Percentiles rank a stretch among this genome's conserved stretches.
phyloP scores from a whole-genome alignment of 2,329 filamentous ascomycete species.

The Rutstroemia sp. region DNA sequence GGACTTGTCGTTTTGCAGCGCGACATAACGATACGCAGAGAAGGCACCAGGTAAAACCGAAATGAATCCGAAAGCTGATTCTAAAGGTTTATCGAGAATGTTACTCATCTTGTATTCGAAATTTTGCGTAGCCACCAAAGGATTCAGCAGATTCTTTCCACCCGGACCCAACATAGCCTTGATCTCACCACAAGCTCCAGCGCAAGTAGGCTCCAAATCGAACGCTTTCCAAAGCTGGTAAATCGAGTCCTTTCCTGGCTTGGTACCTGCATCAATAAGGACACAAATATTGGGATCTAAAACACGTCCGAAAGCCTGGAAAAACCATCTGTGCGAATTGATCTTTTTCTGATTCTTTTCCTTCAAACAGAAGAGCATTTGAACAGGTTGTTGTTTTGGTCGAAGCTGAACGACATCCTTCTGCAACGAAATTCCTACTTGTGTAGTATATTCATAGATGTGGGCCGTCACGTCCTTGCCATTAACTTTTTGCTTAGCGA shows the following conservation, averaged over 20 bases:
- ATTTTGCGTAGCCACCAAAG: slow-evolving; percentile 92
- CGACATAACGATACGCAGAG: slow-evolving; percentile 92
- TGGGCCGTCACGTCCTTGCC: slow-evolving; percentile 91
- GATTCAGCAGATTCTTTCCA: slow-evolving; percentile 80
- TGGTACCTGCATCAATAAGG: slow-evolving; percentile 90
- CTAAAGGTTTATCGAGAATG: slow-evolving; percentile 93
- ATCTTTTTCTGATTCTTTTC: slow-evolving; percentile 97
- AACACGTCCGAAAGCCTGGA: slow-evolving; percentile 91
- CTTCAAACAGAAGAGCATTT: slow-evolving; percentile 98
- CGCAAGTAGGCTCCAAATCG: slow-evolving; percentile 94
- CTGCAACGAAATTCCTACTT: slow-evolving; percentile 78
- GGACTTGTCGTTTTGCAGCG: slow-evolving; percentile 91
- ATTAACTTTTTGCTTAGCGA: slow-evolving; percentile 98
- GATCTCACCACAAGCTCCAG: slow-evolving; percentile 94
- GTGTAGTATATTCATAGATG: slow-evolving; percentile 98
- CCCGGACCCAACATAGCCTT: slow-evolving; percentile 90
- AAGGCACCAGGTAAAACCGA: slow-evolving; percentile 92
- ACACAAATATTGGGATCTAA: slow-evolving; percentile 96
- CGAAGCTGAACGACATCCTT: slow-evolving; percentile 93
- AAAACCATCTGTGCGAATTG: slow-evolving; percentile 98
- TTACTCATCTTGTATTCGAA: slow-evolving; percentile 99
- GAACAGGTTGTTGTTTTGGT: slow-evolving; percentile 95
- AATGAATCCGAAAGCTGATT: slow-evolving; percentile 97
- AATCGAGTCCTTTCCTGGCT: slow-evolving; percentile 80
- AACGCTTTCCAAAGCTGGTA: slow-evolving; percentile 99